These are phyloP conservation scores for Ascochyta fabae DNA, from an alignment of 2,329 filamentous ascomycete species.

Conservation along the genomic window DNA sequence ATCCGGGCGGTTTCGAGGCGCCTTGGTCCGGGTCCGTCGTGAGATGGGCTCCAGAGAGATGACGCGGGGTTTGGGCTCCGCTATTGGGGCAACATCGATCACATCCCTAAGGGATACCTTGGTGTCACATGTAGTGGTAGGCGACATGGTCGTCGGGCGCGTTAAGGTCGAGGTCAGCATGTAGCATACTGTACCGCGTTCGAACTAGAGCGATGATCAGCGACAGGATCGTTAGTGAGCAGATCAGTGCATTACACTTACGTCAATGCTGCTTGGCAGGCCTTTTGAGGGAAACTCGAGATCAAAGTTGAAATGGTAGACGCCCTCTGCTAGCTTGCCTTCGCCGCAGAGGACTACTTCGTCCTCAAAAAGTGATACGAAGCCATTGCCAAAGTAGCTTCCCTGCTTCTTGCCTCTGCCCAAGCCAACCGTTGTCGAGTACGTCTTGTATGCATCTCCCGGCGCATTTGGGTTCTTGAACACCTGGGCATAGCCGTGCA, in stretches of 20 bases:
- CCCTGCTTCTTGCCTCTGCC: constrained; percentile 60
- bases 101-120: constrained; percentile 81
- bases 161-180: constrained; percentile 89
- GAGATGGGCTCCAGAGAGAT: constrained; percentile 89
- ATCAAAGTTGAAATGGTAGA: constrained; percentile 81
- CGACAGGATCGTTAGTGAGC: constrained; percentile 12
- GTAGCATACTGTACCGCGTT: constrained; percentile 91
- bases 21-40: constrained; percentile 70
- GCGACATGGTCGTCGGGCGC: constrained; percentile 82
- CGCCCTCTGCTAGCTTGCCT: constrained; percentile 73
- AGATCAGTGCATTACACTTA: constrained; percentile 56
- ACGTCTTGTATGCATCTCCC: constrained; percentile 59
- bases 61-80: constrained; percentile 76
- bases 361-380: constrained; percentile 82
- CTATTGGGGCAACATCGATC: constrained; percentile 81
- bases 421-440: constrained; percentile 58
- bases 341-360: constrained; percentile 81
- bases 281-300: constrained; percentile 71
- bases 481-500: constrained; percentile 81
- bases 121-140: constrained; percentile 79
- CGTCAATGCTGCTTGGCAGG: constrained; percentile 92
- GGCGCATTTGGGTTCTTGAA: constrained; percentile 72
- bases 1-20: constrained; percentile 31
- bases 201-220: constrained; percentile 69
- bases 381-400: constrained; percentile 75